phyloP scores from a whole-genome alignment of 23 red algal species.

The Gracilaria domingensis region DNA sequence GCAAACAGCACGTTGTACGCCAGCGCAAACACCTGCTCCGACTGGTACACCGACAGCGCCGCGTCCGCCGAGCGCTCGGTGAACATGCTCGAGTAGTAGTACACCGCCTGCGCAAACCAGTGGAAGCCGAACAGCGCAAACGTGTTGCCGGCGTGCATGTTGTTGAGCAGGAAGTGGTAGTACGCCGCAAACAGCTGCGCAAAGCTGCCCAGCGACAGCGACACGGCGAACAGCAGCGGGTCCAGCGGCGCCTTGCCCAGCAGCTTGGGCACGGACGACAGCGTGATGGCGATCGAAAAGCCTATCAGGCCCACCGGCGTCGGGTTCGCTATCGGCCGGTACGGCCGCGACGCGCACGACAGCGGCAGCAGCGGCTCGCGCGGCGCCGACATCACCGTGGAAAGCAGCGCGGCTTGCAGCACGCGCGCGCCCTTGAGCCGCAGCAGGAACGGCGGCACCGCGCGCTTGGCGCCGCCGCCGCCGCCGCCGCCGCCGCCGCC shows the following conservation, averaged over 20 bases:
- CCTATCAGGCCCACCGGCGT: background rate
- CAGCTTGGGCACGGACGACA: slow-evolving; percentile 6
- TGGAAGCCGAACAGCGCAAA: slow-evolving; percentile 28
- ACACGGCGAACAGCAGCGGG: slow-evolving; percentile 9
- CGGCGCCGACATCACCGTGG: background rate
- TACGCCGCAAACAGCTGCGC: slow-evolving; percentile 2
- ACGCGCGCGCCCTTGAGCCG: slow-evolving; percentile 16
- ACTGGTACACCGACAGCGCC: background rate
- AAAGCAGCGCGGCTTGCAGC: slow-evolving; percentile 2
- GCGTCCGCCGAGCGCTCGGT: background rate
- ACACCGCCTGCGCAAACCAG: background rate
- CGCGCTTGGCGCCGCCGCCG: background rate
- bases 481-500: no score
- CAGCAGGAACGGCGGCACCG: background rate
- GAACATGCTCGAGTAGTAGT: background rate
- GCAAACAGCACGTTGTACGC: slow-evolving; percentile 8
- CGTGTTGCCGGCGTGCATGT: slow-evolving; percentile 13
- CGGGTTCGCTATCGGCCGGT: slow-evolving; percentile 8
- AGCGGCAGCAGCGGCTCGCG: background rate
- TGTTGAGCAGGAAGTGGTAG: slow-evolving; percentile 17
- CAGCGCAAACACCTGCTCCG: background rate
- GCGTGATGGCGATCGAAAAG: slow-evolving; percentile 10
- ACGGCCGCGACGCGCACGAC: background rate
- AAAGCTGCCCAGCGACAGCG: background rate
- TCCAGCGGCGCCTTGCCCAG: background rate